Evolutionary conservation across 345 rosid species (phyloP).

Genomic region (Salix caprea): DNA sequence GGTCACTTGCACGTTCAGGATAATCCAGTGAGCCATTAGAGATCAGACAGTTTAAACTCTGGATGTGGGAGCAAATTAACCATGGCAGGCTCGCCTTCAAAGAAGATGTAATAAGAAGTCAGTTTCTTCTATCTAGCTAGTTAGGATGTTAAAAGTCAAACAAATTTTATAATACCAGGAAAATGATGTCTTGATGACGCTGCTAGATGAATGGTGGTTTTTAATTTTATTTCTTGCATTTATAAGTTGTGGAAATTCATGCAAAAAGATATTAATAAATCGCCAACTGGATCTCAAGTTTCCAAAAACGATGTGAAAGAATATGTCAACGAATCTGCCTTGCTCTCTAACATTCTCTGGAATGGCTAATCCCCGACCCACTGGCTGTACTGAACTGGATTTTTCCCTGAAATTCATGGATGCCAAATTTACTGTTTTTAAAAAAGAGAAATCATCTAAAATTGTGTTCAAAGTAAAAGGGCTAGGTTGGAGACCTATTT

Average conservation of each 20-base stretch:
- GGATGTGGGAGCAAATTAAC: too few species aligned
- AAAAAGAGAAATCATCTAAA: neutral
- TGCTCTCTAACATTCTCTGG: slow-evolving; percentile 31
- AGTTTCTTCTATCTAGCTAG: too few species aligned
- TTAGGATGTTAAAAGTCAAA: neutral
- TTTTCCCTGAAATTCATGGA: slow-evolving; percentile 29
- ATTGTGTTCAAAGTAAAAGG: neutral
- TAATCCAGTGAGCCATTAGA: too few species aligned
- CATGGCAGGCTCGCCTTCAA: too few species aligned
- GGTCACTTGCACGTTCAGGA: too few species aligned
- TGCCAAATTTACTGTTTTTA: too few species aligned
- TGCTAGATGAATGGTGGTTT: neutral
- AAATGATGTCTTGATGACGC: neutral
- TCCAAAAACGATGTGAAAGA: neutral
- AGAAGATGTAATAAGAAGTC: too few species aligned
- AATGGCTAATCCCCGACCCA: neutral
- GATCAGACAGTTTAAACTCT: too few species aligned
- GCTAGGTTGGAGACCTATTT: slow-evolving; percentile 1
- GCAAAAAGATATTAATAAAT: neutral
- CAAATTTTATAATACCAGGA: neutral
- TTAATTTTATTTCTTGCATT: neutral
- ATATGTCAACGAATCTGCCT: neutral
- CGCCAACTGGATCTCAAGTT: neutral
- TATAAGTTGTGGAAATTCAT: slow-evolving; percentile 11
- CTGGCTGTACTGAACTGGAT: neutral